phyloP scores from a whole-genome alignment of 2,329 filamentous ascomycete genomes.

The Didymella pomorum region DNA sequence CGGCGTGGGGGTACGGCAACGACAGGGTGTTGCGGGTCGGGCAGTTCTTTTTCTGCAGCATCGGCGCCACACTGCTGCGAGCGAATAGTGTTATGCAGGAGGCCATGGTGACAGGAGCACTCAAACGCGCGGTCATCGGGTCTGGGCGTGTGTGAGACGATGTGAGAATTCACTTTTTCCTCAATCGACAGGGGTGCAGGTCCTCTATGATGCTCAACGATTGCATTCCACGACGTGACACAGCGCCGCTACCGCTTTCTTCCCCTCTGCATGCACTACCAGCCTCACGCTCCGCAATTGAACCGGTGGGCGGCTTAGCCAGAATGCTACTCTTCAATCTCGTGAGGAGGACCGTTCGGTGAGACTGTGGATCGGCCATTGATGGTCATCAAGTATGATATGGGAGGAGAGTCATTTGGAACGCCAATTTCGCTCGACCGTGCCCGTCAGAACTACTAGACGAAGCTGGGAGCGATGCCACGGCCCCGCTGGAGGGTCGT shows the following conservation, averaged over 20 bases:
- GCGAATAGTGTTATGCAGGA: slow-evolving; percentile 45
- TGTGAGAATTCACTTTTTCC: slow-evolving; percentile 36
- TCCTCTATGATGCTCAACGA: slow-evolving; percentile 29
- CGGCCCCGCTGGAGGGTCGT: slow-evolving; percentile 22
- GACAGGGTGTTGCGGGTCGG: slow-evolving; percentile 36
- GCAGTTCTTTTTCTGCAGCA: slow-evolving; percentile 42
- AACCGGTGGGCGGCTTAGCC: slow-evolving; percentile 27
- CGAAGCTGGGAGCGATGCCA: slow-evolving; percentile 22
- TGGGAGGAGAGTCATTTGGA: slow-evolving; percentile 22
- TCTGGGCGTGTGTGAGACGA: slow-evolving; percentile 31
- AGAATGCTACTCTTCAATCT: slow-evolving; percentile 25
- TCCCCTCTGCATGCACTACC: slow-evolving; percentile 35
- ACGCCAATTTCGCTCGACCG: slow-evolving; percentile 20
- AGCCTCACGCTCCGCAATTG: slow-evolving; percentile 37
- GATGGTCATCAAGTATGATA: slow-evolving; percentile 8
- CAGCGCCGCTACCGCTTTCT: slow-evolving; percentile 26
- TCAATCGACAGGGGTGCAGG: slow-evolving; percentile 28
- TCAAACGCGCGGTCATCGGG: slow-evolving; percentile 35
- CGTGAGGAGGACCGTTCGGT: slow-evolving; percentile 20
- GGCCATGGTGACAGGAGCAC: slow-evolving; percentile 37
- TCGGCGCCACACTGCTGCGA: slow-evolving; percentile 34
- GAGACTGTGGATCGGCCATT: slow-evolving; percentile 16
- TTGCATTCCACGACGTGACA: slow-evolving; percentile 37
- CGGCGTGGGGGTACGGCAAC: slow-evolving; percentile 35
- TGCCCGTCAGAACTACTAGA: slow-evolving; percentile 32